phyloP scores from a whole-genome alignment of 805 yeast species.

The Lipomyces mesembrius region DNA sequence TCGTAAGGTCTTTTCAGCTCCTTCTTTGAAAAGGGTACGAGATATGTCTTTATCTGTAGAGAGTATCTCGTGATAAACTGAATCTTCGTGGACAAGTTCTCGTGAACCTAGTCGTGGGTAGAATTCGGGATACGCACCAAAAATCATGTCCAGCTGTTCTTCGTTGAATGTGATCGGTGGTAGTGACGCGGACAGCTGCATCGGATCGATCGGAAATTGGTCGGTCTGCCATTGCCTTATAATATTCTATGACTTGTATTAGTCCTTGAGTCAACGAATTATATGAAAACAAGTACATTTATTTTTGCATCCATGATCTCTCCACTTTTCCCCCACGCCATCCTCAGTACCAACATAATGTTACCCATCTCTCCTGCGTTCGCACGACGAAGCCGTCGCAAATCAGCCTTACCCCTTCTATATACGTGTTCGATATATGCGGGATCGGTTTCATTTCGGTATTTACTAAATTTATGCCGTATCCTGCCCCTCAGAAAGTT shows the following conservation, averaged over 20 bases:
- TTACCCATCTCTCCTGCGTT: slow-evolving; percentile 6
- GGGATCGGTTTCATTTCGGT: background rate
- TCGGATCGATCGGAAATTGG: slow-evolving; percentile 1
- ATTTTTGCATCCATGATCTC: slow-evolving; percentile 4
- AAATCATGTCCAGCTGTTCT: background rate
- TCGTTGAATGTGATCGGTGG: background rate
- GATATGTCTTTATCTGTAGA: background rate
- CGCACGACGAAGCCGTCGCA: slow-evolving; percentile 11
- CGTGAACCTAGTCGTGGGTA: background rate
- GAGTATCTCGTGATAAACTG: background rate
- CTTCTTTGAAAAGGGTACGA: background rate
- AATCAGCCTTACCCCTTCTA: background rate
- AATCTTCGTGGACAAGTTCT: background rate
- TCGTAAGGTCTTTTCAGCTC: background rate
- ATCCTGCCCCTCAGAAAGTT: background rate
- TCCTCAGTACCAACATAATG: background rate
- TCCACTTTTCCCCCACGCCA: slow-evolving; percentile 8
- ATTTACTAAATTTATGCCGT: slow-evolving; percentile 14
- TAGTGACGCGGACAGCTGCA: background rate
- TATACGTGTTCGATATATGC: slow-evolving; percentile 1
- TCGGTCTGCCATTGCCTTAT: slow-evolving; percentile 9
- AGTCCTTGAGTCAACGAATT: background rate
- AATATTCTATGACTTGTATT: background rate
- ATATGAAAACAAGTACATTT: background rate
- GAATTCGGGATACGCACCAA: background rate